phyloP scores from a whole-genome alignment of 352 stramenopile genomes.

The Globisporangium spiculum region DNA sequence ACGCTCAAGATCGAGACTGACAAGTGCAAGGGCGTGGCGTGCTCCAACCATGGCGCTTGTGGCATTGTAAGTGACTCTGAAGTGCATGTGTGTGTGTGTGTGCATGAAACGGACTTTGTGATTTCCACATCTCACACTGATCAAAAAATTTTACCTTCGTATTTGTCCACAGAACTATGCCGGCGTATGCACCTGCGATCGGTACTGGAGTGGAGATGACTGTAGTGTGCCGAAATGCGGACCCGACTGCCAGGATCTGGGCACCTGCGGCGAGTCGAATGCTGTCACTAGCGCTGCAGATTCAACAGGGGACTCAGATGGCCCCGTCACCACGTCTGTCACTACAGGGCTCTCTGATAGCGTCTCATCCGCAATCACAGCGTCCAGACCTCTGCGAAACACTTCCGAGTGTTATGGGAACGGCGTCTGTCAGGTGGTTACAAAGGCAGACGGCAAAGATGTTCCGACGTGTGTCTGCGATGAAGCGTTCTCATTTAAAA shows the following conservation, averaged over 20 bases:
- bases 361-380: slow-evolving; percentile 13
- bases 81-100: background rate
- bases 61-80: slow-evolving; percentile 33
- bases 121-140: background rate
- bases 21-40: slow-evolving; percentile 61
- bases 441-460: slow-evolving; percentile 13
- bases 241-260: slow-evolving; percentile 64
- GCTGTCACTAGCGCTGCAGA: background rate
- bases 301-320: background rate
- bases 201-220: slow-evolving; percentile 72
- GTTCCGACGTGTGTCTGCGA: slow-evolving; percentile 59
- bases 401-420: slow-evolving; percentile 77
- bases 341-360: slow-evolving; percentile 13
- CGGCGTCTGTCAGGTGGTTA: slow-evolving; percentile 44
- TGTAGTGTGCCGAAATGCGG: slow-evolving; percentile 73
- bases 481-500: slow-evolving; percentile 55
- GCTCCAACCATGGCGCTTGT: slow-evolving; percentile 55
- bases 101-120: background rate
- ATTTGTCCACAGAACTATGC: slow-evolving; percentile 33
- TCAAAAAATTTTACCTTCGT: background rate
- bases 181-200: slow-evolving; percentile 68
- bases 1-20: slow-evolving; percentile 53
- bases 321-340: background rate
- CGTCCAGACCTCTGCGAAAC: slow-evolving; percentile 37
- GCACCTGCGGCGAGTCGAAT: slow-evolving; percentile 28